Conservation (phyloP, 169 alveolate species). For the Cyclospora cayetanensis region DNA sequence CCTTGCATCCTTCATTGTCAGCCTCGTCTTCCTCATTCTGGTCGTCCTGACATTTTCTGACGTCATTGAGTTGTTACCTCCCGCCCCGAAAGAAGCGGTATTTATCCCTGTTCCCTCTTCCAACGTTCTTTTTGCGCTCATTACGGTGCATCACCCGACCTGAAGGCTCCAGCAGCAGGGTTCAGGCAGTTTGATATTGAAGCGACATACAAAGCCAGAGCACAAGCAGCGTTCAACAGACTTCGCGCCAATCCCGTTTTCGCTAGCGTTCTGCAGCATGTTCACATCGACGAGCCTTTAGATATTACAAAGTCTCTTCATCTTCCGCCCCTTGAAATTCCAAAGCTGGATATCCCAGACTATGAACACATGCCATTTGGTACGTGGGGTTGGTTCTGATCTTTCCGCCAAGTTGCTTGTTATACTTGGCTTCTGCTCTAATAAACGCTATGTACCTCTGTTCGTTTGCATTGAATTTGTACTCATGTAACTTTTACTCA, state of each 20-base stretch:
- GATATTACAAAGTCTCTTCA: not conserved
- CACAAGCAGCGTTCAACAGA: not conserved
- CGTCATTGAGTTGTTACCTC: constrained; percentile 47
- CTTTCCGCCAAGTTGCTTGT: not conserved
- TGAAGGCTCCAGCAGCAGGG: constrained; percentile 20
- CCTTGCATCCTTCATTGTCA: constrained; percentile 32
- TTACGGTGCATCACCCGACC: too few relatives aligned
- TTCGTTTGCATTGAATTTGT: not conserved
- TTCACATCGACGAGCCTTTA: not conserved
- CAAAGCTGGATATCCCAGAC: constrained; percentile 1
- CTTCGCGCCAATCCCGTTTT: not conserved
- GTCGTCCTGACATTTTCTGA: constrained; percentile 52
- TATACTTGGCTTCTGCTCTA: not conserved
- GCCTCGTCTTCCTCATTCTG: constrained; percentile 32
- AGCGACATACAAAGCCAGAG: not conserved
- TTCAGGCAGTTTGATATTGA: constrained; percentile 11
- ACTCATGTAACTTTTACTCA: not conserved
- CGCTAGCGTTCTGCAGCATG: not conserved
- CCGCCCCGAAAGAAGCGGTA: constrained; percentile 66
- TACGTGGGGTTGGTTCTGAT: not conserved
- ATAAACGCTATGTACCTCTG: not conserved
- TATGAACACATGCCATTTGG: constrained; percentile 52
- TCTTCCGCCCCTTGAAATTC: not conserved
- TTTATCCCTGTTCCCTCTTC: not conserved
- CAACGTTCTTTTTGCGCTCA: not conserved